Evolutionary conservation across 352 stramenopile species (phyloP), one percentile per base, ranked within the genome.

Genomic region (Phytophthora chlamydospora): DNA sequence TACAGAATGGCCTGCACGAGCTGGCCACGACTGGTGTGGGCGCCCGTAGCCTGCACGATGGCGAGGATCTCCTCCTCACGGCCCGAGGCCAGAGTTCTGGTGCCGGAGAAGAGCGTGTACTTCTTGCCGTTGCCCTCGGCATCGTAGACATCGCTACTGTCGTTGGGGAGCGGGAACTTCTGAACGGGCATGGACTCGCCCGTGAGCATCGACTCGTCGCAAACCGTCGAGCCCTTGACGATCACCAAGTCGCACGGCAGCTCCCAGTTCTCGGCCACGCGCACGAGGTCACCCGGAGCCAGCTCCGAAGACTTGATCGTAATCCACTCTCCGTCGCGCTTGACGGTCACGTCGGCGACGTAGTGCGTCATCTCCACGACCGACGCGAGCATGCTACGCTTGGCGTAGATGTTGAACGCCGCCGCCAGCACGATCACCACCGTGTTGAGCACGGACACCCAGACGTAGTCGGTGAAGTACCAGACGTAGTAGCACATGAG

Each of bases 41-140:
- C 90, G 33, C 86, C 87, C 9, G 88, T 97, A 10, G 77, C 76
- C 46, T 86, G 73, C 19, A 96, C 90, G 34, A 98, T 73, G 1
- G 85, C 91, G 19, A 91, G 67, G 42, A 84, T 90, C 43, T 81
- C 81, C 52, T 82, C 73, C 6, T 86, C 63, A 19, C 76, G 80
- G 16, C 78, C 76, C 6, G 69, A 87, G 39, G 93, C 80, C 8
- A 97, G 56, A 46, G 89, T 85, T 21, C 73, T 83, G 0, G 88
- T 96, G 24, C 91, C 91, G 12, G 89, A 88, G 52, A 90, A 97
- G 3, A 98, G 73, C 29, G 89, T 97, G 68, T 96, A 82, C 58
- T 89, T 89, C 66, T 95, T 95, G 58, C 89, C 79, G 11, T 44
- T 66, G 39, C 79, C 80, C 13, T 85, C 64, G 6, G 73, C 50